Base-by-base conservation (phyloP, 805 yeast species). In the Ogataea corticis region DNA sequence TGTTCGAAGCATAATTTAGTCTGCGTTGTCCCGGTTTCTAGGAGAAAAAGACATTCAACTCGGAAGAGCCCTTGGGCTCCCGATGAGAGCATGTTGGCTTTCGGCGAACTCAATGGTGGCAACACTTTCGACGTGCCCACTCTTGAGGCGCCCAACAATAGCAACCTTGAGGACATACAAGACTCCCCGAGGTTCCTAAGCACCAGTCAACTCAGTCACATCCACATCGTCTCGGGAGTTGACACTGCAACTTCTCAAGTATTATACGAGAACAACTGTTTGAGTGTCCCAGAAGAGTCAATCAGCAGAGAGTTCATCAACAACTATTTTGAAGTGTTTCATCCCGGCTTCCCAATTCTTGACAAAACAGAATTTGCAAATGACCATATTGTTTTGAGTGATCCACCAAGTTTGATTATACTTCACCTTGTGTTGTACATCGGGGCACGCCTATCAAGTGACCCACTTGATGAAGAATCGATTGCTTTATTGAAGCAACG, bases 331-430 rank as follows among this genome's bases (percentile, higher is more conserved):
- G 76, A 72, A 38, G 76, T 75, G 50, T 75, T 83, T 28, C 87
- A 85, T 55, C 89, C 90, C 1, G 55, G 75, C 25, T 75, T 83
- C 62, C 92, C 92, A 9, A 75, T 84, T 27, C 67, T 85, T 45
- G 80, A 83, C 64, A 67, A 82, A 36, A 69, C 80, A 0, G 72
- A 73, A 56, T 85, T 85, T 61, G 72, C 82, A 81, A 61, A 67
- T 33, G 70, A 69, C 47, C 76, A 79, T 56, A 73, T 75, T 52
- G 78, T 82, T 28, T 69, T 74, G 1, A 60, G 73, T n/a, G 75
- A 77, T 55, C 77, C 75, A 32, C 85, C 86, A 5, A 77, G 85
- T 18, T 62, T 82, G 33, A 58, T 77, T 30, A 70, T 85, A 66
- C 54, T 78, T 17, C 85, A 82, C 56, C 75, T 85, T 2, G 80